These are phyloP conservation scores for Saussurea involucrata DNA, from an alignment of 129 eudicot species.

Conservation along the genomic window DNA sequence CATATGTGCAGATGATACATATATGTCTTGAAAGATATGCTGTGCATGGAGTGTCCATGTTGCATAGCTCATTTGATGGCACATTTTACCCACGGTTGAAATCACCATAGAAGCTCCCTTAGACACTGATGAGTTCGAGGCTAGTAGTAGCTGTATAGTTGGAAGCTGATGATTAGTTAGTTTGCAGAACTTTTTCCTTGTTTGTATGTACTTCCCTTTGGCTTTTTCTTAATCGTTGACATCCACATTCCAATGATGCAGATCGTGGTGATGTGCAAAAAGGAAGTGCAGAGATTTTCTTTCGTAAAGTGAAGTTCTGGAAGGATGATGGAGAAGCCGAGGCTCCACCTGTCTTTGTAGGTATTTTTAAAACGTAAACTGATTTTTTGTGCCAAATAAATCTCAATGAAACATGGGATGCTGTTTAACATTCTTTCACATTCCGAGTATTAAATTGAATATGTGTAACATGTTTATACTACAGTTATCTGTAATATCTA, in stretches of 20 bases:
- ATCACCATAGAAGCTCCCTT: neutral
- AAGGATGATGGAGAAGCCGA: constrained; percentile 88
- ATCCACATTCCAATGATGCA: constrained; percentile 27
- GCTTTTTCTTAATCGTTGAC: neutral
- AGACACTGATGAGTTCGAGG: neutral
- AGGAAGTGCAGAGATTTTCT: constrained; percentile 91
- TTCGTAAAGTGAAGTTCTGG: constrained; percentile 98
- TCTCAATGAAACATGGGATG: neutral
- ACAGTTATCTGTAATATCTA: neutral
- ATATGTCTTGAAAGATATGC: neutral
- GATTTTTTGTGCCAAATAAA: neutral
- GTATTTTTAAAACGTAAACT: constrained; percentile 42
- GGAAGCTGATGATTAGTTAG: constrained; percentile 2
- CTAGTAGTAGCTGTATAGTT: neutral
- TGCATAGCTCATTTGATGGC: neutral
- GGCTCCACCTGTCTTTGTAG: constrained; percentile 99
- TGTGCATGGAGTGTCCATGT: neutral
- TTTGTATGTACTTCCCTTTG: neutral
- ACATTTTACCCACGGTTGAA: neutral
- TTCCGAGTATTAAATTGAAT: neutral
- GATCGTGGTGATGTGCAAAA: constrained; percentile 94
- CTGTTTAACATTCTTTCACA: neutral
- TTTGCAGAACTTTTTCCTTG: neutral
- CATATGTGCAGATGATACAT: neutral
- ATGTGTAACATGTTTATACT: neutral